phyloP scores from a whole-genome alignment of 768 basidiomycete genomes.

The Rhizopogon vinicolor region DNA sequence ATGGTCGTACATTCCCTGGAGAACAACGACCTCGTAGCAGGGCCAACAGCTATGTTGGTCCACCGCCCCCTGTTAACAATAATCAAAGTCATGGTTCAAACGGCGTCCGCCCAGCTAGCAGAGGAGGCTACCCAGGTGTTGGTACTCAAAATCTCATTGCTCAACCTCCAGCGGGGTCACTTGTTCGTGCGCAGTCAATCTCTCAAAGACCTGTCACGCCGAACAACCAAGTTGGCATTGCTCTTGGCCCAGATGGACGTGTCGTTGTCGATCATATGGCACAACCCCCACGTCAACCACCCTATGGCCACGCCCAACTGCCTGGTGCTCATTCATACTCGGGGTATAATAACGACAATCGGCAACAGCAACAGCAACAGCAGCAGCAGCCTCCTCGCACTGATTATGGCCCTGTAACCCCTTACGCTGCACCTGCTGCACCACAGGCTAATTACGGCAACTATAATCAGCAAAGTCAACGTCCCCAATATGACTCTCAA shows the following conservation, averaged over 20 bases:
- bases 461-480: conserved; percentile 15
- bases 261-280: conserved; percentile 83
- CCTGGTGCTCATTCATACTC: conserved; percentile 13
- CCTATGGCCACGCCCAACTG: background rate
- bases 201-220: conserved; percentile 55
- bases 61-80: conserved; percentile 25
- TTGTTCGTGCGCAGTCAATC: conserved; percentile 17
- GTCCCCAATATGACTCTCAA: conserved; percentile 15
- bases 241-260: conserved; percentile 72
- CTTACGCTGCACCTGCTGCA: conserved; percentile 8
- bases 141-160: conserved; percentile 68
- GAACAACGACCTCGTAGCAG: conserved; percentile 63
- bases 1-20: conserved; percentile 84
- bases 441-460: conserved; percentile 7
- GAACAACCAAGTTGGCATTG: conserved; percentile 78
- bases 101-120: conserved; percentile 49
- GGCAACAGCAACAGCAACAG: conserved; percentile 35
- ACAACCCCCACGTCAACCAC: conserved; percentile 25
- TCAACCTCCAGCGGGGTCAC: conserved; percentile 40
- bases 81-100: conserved; percentile 32
- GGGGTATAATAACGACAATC: conserved; percentile 12
- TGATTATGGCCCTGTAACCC: conserved; percentile 13
- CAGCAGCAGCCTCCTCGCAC: conserved; percentile 20
- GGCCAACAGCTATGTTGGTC: conserved; percentile 41
- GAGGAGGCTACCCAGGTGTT: conserved; percentile 74